These are phyloP conservation scores for Draba incana DNA, from an alignment of 345 rosid genomes.

Conservation along the genomic window DNA sequence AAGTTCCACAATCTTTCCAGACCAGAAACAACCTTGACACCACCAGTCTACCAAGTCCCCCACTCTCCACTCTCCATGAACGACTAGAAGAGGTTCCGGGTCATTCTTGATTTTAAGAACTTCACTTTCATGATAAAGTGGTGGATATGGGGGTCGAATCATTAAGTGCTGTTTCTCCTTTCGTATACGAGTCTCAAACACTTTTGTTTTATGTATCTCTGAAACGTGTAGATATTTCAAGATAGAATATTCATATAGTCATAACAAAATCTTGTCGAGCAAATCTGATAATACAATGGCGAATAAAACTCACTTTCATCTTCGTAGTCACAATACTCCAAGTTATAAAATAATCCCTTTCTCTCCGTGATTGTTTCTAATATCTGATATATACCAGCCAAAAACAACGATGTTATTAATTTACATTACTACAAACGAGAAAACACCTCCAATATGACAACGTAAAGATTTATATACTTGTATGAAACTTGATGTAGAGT, in stretches of 20 bases:
- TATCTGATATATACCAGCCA: slow-evolving; percentile 1
- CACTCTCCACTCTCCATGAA: slow-evolving; percentile 26
- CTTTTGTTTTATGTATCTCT: slow-evolving; percentile 22
- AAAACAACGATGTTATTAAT: not conserved
- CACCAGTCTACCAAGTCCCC: slow-evolving; percentile 39
- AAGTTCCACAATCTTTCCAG: slow-evolving; percentile 5
- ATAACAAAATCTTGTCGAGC: not conserved
- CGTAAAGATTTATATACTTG: not conserved
- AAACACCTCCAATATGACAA: not conserved
- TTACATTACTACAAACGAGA: not conserved
- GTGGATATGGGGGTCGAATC: slow-evolving; percentile 37
- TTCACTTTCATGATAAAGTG: slow-evolving; percentile 16
- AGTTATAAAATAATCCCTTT: not conserved
- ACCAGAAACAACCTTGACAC: slow-evolving; percentile 16
- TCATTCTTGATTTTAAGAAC: not conserved
- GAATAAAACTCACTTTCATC: slow-evolving; percentile 7
- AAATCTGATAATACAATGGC: not conserved
- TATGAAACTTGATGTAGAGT: not conserved
- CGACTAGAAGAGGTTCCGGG: slow-evolving; percentile 15
- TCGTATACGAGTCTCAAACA: slow-evolving; percentile 5
- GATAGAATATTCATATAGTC: not conserved
- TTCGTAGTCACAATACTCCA: slow-evolving; percentile 14
- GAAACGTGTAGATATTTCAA: not conserved
- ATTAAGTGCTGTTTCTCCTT: not conserved
- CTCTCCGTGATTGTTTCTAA: not conserved